Base-by-base conservation (phyloP, 2,329 filamentous ascomycete genomes). In the Capronia epimyces region DNA sequence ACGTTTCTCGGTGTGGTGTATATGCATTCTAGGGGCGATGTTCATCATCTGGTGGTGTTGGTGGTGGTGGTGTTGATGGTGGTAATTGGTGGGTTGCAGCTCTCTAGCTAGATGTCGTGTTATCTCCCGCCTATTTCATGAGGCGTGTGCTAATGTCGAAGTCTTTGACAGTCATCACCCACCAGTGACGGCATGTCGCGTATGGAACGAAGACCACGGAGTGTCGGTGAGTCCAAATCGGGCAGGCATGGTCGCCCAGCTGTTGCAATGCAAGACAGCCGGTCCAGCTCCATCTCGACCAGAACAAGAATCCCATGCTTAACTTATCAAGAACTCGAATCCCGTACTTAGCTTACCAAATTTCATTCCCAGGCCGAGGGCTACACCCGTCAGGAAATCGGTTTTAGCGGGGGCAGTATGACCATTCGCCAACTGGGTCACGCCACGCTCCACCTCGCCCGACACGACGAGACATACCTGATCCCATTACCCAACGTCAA, bases 341-440 rank as follows among this genome's bases (percentile, higher is more conserved):
- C n/a, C n/a, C n/a, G n/a, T n/a, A n/a, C n/a, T n/a, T n/a, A 29
- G 27, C 27, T 29, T 37, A 37, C 34, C 29, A 6, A 37, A 7
- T 8, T 34, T 34, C n/a, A 7, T 34, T 15, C 8, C 6, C 31
- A 58, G 47, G 59, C 59, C 13, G 55, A 60, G 45, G 59, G 59
- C 10, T 61, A 58, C 31, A 61, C 58, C 4, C 45, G 58, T 10
- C 59, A 61, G 40, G 53, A 60, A 37, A 56, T 61, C 43, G 59
- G 56, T 1, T 61, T 61, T 46, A 51, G 20, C 8, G 50, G n/a
- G n/a, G n/a, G 52, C 16, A 51, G 25, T 16, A 50, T 60, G 32
- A 56, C 55, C 41, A 52, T 61, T 29, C 22, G 27, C 18, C 58
- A 60, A 29, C 57, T 58, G n/a, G 59, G 59, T 10, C 53, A 55